Base-by-base conservation (phyloP, 2,329 filamentous ascomycete species). In the Thielaviopsis cerberus region DNA sequence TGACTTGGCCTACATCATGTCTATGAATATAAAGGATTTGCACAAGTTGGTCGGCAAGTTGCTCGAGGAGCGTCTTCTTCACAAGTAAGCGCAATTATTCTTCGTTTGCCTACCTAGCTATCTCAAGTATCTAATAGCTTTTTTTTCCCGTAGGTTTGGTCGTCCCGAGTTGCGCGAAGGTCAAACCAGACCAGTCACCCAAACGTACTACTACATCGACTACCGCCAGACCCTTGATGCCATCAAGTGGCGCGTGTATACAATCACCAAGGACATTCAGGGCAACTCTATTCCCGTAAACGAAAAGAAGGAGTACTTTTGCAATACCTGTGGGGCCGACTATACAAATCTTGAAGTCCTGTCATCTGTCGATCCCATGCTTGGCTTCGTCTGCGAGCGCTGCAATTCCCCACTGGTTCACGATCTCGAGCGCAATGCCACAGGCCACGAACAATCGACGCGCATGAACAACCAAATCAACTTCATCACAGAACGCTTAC, bases 151-250 rank as follows among this genome's bases (percentile, higher is more conserved):
- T n/a, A 61, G 60, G 50, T 62, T 61, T 34, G 59, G 61, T 17
- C 57, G 88, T 61, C 80, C 83, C 54, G 89, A 95, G 68, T 74
- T 86, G 58, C 83, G 84, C 63, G 86, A 90, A 66, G 88, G 87
- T 55, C 86, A 89, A 61, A 84, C 86, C 59, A 83, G 89, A 56
- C 85, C 88, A 4, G 83, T 86, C 63, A 89, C 85, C 67, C 81
- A 88, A 65, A 94, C 91, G 62, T 98, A 95, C 76, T 98, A 94
- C 73, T 98, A 88, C 71, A 91, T 98, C 68, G 90, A 96, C 68
- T 94, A 94, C 66, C 88, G 92, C 61, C 86, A 88, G 59, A 88
- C 91, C 37, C 88, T 98, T 66, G 92, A 98, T 71, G 88, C 88
- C 54, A 94, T 95, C 72, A 98, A 98, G 70, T 98, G 86, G 79